phyloP scores from a whole-genome alignment of 352 stramenopile species.

The Albugo laibachii region DNA sequence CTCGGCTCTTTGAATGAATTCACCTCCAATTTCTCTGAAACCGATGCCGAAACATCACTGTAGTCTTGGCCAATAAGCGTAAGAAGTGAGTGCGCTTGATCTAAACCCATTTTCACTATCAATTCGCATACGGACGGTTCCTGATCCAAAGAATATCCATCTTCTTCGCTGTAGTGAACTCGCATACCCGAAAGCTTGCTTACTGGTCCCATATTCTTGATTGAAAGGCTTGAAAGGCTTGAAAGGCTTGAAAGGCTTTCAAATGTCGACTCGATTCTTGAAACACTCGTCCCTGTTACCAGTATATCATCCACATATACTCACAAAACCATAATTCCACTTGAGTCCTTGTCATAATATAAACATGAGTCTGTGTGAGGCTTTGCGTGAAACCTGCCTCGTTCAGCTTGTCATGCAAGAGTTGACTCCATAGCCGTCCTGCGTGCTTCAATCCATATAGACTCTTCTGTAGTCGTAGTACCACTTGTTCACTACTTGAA shows the following conservation, averaged over 20 bases:
- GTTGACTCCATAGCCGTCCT: slow-evolving; percentile 7
- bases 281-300: slow-evolving; percentile 4
- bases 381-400: slow-evolving; percentile 7
- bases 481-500: too few species aligned
- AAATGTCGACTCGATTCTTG: slow-evolving; percentile 5
- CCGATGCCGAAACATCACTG: not conserved
- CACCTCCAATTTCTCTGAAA: slow-evolving; percentile 2
- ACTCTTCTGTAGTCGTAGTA: too few species aligned
- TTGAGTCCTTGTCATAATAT: slow-evolving; percentile 4
- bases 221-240: slow-evolving; percentile 3
- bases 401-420: slow-evolving; percentile 6
- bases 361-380: slow-evolving; percentile 13
- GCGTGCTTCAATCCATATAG: slow-evolving; percentile 14
- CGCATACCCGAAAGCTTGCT: slow-evolving; percentile 13
- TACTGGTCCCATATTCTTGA: slow-evolving; percentile 13
- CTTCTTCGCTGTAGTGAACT: slow-evolving; percentile 1
- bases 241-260: slow-evolving; percentile 1
- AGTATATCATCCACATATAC: slow-evolving; percentile 18
- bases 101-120: slow-evolving; percentile 7
- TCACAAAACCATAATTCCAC: slow-evolving; percentile 2
- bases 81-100: slow-evolving; percentile 5
- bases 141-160: slow-evolving; percentile 10
- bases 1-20: slow-evolving; percentile 5
- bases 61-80: slow-evolving; percentile 4
- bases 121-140: slow-evolving; percentile 9